A percentile compares a stretch with the other conserved stretches of the same genome.
phyloP scores from a whole-genome alignment of 2,329 filamentous ascomycete species.

The Dryadomyces quercivorus region DNA sequence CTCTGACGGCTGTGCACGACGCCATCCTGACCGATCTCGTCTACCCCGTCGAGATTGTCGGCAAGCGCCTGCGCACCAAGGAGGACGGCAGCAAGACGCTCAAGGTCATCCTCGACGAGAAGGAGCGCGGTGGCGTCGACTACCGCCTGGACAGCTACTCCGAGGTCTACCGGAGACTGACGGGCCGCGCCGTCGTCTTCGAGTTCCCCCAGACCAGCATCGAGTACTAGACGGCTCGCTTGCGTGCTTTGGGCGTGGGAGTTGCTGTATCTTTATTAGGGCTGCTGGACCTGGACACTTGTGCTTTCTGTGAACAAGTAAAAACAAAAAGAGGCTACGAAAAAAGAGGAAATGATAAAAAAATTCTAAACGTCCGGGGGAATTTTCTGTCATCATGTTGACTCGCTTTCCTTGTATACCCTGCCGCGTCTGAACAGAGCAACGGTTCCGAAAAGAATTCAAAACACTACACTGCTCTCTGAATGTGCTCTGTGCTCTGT shows the following conservation, averaged over 20 bases:
- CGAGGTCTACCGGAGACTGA: conserved; percentile 97
- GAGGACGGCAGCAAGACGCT: conserved; percentile 97
- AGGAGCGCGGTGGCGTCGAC: conserved; percentile 98
- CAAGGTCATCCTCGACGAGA: conserved; percentile 99
- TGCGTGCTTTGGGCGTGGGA: neutral
- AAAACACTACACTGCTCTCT: too few species aligned
- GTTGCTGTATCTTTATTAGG: neutral
- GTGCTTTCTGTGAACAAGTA: neutral
- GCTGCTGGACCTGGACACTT: neutral
- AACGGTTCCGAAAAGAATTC: neutral
- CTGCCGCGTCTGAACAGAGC: too few species aligned
- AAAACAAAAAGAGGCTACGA: conserved; percentile 3
- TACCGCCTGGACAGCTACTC: conserved; percentile 99
- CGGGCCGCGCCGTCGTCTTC: conserved; percentile 91
- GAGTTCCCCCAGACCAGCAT: conserved; percentile 86
- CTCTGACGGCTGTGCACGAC: conserved; percentile 97
- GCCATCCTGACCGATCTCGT: conserved; percentile 96
- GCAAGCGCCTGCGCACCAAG: conserved; percentile 97
- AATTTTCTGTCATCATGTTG: neutral
- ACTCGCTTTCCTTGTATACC: too few species aligned
- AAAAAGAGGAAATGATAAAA: conserved; percentile 7
- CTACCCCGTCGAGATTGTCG: conserved; percentile 99
- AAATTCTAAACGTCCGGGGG: neutral
- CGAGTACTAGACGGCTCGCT: conserved; percentile 57
- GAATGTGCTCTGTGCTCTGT: too few species aligned